Base-by-base conservation (phyloP, 768 basidiomycete genomes). In the Coprinopsis cinerea region DNA sequence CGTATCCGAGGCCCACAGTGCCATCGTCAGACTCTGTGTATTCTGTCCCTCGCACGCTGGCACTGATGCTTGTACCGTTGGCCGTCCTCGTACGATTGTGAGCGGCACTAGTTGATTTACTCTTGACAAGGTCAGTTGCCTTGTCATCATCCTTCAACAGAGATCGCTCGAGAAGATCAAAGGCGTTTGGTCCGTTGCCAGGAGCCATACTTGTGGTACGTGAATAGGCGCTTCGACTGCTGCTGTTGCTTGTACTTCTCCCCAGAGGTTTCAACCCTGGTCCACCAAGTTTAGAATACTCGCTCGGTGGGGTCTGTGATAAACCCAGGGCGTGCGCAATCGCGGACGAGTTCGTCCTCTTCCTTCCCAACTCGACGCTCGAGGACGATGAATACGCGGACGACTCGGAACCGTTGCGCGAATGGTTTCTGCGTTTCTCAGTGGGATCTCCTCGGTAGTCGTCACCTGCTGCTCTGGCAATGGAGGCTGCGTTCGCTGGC, bases 291-390 rank as follows among this genome's bases (percentile, higher is more conserved):
- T 64, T 64, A 11, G 60, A 60, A 56, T 72, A 72, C 24, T 64
- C 61, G 26, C 62, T 65, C 18, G 72, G 66, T n/a, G 68, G 64
- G 15, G 68, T 68, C 53, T 67, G 67, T 4, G 73, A 72, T 4
- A 72, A 55, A 7, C 75, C 75, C 15, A 76, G 61, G 6, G 75
- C 75, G 34, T 70, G 68, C 0, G 74, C 73, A 47, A 76, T 65
- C 13, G 59, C 59, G 0, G 67, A 54, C 7, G 74, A 72, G 51
- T 67, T 67, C 39, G 62, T 67, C 41, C 65, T 61, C 30, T 47
- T 45, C 42, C 32, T 30, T 18, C 51, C 20, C 32, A 27, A 28
- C 17, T 44, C 51, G 23, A 48, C 56, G 44, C 53, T 56, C 25
- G 59, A 58, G 13, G 54, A 44, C 17, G 55, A 62, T 4, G 65